A percentile compares a stretch with the other conserved stretches of the same genome.
Conservation (phyloP, 768 basidiomycete species). For the Leccinum subtestaceum region DNA sequence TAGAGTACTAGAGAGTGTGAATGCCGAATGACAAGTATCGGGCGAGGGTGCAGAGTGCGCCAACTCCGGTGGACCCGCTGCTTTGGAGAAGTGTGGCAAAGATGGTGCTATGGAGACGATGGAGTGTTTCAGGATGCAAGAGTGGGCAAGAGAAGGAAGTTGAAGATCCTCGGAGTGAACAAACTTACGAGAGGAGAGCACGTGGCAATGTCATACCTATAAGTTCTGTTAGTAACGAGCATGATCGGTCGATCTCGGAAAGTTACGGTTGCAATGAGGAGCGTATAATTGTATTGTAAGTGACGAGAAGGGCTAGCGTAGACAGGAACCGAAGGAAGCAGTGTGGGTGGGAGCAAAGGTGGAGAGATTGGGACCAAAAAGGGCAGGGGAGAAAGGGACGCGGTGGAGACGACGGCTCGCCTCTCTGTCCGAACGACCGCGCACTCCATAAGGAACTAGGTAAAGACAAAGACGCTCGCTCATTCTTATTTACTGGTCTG, state of each 20-base stretch:
- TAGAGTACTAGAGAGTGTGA: not conserved
- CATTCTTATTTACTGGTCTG: not conserved
- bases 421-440: conserved; percentile 10
- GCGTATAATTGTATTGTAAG: not conserved
- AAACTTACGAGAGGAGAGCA: not conserved
- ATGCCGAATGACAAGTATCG: not conserved
- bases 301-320: too few relatives aligned
- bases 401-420: not conserved
- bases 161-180: conserved; percentile 7
- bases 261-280: not conserved
- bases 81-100: not conserved
- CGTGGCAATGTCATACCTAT: not conserved
- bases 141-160: not conserved
- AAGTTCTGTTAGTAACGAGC: not conserved
- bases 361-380: not conserved
- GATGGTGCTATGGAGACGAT: not conserved
- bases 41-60: not conserved
- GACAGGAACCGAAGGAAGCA: not conserved
- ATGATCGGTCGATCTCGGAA: conserved; percentile 11
- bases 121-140: not conserved
- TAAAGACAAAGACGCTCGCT: not conserved
- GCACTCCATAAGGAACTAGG: not conserved
- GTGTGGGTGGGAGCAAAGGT: not conserved
- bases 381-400: not conserved
- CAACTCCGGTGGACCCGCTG: not conserved